These are phyloP conservation scores for Polyporus arcularius DNA, from an alignment of 768 basidiomycete species.

Conservation along the genomic window DNA sequence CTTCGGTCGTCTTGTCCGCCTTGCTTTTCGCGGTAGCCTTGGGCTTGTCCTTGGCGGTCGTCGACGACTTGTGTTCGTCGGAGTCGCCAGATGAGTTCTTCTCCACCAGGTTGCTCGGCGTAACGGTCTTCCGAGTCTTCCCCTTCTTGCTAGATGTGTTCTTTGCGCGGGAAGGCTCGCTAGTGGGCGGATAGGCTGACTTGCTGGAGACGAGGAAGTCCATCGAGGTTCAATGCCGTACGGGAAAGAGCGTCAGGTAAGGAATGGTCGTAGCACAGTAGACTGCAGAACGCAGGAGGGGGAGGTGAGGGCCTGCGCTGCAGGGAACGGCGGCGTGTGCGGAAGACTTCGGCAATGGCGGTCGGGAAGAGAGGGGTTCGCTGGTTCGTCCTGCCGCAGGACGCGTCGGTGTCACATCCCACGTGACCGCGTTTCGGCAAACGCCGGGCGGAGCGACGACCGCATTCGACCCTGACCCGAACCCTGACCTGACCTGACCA, in stretches of 20 bases:
- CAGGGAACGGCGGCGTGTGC: not conserved
- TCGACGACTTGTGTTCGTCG: slow-evolving; percentile 7
- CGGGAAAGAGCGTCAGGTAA: slow-evolving; percentile 20
- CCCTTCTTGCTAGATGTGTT: not conserved
- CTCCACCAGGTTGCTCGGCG: slow-evolving; percentile 5
- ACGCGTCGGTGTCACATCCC: not conserved
- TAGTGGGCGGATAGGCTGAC: not conserved
- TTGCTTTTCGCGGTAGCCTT: slow-evolving; percentile 15
- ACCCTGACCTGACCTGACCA: not conserved
- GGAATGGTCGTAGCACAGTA: slow-evolving; percentile 10
- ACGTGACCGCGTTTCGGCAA: slow-evolving; percentile 20
- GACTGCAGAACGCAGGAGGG: not conserved
- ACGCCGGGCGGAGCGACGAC: not conserved
- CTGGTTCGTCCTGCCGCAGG: no score
- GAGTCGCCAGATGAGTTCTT: slow-evolving; percentile 11
- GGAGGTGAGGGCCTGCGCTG: slow-evolving; percentile 21
- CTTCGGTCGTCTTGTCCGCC: slow-evolving; percentile 10
- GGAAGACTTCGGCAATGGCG: not conserved
- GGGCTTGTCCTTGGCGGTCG: slow-evolving; percentile 12
- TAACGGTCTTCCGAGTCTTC: not conserved
- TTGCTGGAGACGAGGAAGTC: slow-evolving; percentile 9
- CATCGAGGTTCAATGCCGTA: slow-evolving; percentile 11
- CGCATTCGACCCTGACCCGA: not conserved
- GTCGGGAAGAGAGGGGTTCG: not conserved
- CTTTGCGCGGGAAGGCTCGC: not conserved